Conservation (phyloP, 2,329 filamentous ascomycete genomes). For the Neopestalotiopsis sp. region DNA sequence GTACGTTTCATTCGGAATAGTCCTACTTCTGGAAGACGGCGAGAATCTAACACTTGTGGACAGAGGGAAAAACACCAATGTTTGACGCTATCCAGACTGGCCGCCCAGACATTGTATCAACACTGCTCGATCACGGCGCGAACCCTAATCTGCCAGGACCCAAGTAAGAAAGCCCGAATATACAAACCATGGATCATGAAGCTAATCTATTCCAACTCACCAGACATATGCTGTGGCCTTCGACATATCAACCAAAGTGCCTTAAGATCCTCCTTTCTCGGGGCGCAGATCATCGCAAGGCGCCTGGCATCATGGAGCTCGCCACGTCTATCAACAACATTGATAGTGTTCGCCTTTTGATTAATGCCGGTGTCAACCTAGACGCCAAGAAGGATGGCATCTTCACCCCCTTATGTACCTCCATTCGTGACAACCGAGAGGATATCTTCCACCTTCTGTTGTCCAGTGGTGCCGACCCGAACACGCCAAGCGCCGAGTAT, state of each 20-base stretch:
- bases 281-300: constrained; percentile 65
- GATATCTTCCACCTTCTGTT: constrained; percentile 68
- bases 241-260: constrained; percentile 63
- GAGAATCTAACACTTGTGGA: no score
- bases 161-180: constrained; percentile 41
- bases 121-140: constrained; percentile 63
- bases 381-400: constrained; percentile 69
- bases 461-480: constrained; percentile 64
- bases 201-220: no score
- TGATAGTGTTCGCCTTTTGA: constrained; percentile 62
- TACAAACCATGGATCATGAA: no score
- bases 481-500: constrained; percentile 67
- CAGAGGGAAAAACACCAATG: constrained; percentile 65
- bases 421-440: constrained; percentile 69
- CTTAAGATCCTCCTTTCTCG: constrained; percentile 63
- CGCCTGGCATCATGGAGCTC: constrained; percentile 68
- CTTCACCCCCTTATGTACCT: constrained; percentile 71
- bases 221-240: constrained; percentile 68
- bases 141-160: constrained; percentile 73
- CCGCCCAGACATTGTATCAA: constrained; percentile 61
- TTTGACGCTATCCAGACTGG: constrained; percentile 65
- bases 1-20: no score
- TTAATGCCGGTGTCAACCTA: constrained; percentile 64
- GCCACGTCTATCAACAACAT: constrained; percentile 68
- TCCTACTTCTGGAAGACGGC: no score